Conservation (phyloP, 2,329 filamentous ascomycete genomes). For the Venturia carpophila region DNA sequence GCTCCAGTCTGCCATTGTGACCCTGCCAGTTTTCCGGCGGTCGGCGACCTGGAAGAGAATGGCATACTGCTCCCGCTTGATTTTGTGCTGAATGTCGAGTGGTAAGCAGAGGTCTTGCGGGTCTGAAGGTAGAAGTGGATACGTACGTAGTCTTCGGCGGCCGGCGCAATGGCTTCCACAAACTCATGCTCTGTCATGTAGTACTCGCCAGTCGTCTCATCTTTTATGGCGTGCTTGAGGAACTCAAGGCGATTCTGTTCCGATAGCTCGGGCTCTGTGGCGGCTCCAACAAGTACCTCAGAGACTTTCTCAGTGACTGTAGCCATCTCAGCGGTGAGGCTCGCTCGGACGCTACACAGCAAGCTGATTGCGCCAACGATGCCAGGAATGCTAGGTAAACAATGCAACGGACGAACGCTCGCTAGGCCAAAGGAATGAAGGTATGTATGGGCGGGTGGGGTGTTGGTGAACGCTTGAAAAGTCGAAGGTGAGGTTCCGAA, state of each 20-base stretch:
- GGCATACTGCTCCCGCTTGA: conserved; percentile 89
- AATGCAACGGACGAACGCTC: neutral
- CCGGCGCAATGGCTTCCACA: conserved; percentile 79
- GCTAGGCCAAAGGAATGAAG: neutral
- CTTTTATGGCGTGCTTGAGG: conserved; percentile 64
- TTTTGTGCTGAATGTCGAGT: conserved; percentile 67
- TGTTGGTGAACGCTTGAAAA: neutral
- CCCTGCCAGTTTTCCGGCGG: conserved; percentile 60
- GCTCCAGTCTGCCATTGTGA: conserved; percentile 79
- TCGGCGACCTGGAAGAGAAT: conserved; percentile 92
- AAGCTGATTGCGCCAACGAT: neutral
- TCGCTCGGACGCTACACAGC: neutral
- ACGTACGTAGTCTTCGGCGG: conserved; percentile 82
- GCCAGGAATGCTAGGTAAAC: neutral
- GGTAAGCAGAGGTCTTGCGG: neutral
- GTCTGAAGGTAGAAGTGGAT: neutral
- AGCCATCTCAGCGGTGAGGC: conserved; percentile 15
- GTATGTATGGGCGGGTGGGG: neutral
- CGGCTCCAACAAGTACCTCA: conserved; percentile 57
- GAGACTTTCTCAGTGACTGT: conserved; percentile 28
- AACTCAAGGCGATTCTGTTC: conserved; percentile 71
- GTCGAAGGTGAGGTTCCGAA: neutral
- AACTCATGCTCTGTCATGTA: conserved; percentile 83
- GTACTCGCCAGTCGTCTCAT: conserved; percentile 65
- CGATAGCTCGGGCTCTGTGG: conserved; percentile 55